A percentile compares a stretch with the other conserved stretches of the same genome.
Evolutionary conservation across 768 basidiomycete species (phyloP).

Genomic region (Amanita molliuscula): DNA sequence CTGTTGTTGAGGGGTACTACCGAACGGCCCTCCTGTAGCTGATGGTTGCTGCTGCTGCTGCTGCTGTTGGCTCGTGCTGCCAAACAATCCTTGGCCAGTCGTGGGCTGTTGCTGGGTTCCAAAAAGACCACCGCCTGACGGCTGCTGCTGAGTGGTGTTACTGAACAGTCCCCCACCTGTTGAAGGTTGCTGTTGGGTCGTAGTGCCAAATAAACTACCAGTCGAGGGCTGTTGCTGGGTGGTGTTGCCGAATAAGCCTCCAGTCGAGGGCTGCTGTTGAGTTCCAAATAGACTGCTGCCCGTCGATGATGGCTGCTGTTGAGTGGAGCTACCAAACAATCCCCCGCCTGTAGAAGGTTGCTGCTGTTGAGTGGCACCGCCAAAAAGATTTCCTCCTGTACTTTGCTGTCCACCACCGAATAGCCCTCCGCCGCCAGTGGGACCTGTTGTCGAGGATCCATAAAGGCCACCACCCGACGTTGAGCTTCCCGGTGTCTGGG

Average conservation of each 20-base stretch:
- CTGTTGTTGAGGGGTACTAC: conserved; percentile 6
- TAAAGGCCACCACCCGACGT: conserved; percentile 14
- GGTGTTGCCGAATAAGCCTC: conserved; percentile 13
- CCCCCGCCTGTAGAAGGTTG: conserved; percentile 4
- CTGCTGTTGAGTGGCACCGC: conserved; percentile 10
- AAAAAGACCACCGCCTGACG: conserved; percentile 16
- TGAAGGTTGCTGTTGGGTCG: conserved; percentile 6
- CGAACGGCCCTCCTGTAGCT: conserved; percentile 9
- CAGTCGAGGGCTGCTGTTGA: conserved; percentile 8
- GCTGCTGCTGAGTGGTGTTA: conserved; percentile 6
- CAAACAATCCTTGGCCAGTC: conserved; percentile 10
- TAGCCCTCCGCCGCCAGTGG: conserved; percentile 13
- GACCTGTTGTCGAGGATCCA: conserved; percentile 13
- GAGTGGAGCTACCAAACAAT: conserved; percentile 17
- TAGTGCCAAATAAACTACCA: conserved; percentile 14
- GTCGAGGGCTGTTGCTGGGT: conserved; percentile 11
- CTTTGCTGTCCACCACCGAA: conserved; percentile 16
- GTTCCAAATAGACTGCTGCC: conserved; percentile 11
- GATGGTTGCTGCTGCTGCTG: conserved; percentile 4
- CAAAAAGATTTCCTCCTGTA: conserved; percentile 21
- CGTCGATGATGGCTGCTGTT: conserved; percentile 2
- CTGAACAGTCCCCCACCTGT: conserved; percentile 17
- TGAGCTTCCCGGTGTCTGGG: conserved; percentile 8
- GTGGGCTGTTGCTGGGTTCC: conserved; percentile 11
- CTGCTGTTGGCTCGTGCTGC: conserved; percentile 1